These are phyloP conservation scores for Penicillium macrosclerotiorum DNA, from an alignment of 495 filamentous ascomycete species.

Conservation along the genomic window DNA sequence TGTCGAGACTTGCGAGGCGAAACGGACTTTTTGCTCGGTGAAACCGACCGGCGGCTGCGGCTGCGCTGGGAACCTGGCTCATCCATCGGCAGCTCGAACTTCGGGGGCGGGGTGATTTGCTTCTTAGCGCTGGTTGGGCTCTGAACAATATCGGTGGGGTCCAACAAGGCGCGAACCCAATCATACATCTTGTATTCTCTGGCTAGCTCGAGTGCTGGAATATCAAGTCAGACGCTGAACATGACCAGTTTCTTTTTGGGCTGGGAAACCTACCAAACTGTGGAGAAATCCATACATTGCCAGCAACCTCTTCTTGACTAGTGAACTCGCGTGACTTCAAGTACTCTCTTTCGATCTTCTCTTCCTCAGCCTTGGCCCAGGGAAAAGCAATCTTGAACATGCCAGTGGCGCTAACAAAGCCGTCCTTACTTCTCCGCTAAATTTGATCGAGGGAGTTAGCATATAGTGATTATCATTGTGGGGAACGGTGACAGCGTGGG, in stretches of 20 bases:
- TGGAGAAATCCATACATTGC: constrained; percentile 94
- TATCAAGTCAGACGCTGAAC: background rate
- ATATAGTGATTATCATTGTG: too few species aligned
- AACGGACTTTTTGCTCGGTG: constrained; percentile 56
- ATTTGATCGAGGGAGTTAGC: background rate
- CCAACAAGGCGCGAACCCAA: constrained; percentile 89
- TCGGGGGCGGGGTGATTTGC: constrained; percentile 68
- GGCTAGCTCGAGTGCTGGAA: constrained; percentile 73
- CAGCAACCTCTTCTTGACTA: constrained; percentile 87
- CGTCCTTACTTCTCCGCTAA: constrained; percentile 86
- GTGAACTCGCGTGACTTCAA: constrained; percentile 75
- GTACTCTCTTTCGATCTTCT: constrained; percentile 81
- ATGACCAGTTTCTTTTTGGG: constrained; percentile 4
- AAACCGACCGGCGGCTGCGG: constrained; percentile 54
- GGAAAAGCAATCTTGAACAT: constrained; percentile 99
- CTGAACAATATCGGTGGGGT: constrained; percentile 66
- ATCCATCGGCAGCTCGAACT: constrained; percentile 53
- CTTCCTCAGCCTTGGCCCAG: constrained; percentile 81
- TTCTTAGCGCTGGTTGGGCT: constrained; percentile 57
- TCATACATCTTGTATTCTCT: constrained; percentile 77
- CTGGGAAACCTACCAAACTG: constrained; percentile 58
- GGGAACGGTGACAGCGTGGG: too few species aligned
- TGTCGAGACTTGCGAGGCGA: constrained; percentile 74
- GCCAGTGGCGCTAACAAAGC: constrained; percentile 90
- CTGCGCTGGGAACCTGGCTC: constrained; percentile 41